Evolutionary conservation across 306 rosid species (phyloP), one percentile per base, ranked within the genome.

Genomic region (Glycyrrhiza uralensis): DNA sequence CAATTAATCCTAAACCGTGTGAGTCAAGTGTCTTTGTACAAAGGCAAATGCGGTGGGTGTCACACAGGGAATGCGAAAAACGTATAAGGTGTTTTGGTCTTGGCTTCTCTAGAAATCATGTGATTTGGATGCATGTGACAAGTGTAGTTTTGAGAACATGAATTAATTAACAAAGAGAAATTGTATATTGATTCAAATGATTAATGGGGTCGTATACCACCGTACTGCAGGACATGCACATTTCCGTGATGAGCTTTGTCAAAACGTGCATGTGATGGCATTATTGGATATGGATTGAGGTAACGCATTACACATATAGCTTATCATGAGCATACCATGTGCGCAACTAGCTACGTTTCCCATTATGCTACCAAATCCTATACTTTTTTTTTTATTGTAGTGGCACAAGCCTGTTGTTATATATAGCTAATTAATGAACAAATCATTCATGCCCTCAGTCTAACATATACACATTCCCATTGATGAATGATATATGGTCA

Each of bases 301-400:
- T 65, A 72, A 30, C 69, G 2, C 55, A n/a, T 61, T n/a, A 11
- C 3, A 8, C 1, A 12, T 26, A 42, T 68, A 11, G 39, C 75
- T 52, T 62, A 32, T 78, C 80, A 52, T 68, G 45, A 73, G 19
- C 74, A 74, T 19, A 76, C 78, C 86, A 82, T 78, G 83, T 78
- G 86, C 39, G 0, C 52, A 61, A 18, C 72, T 36, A 58, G 39
- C 28, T 24, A 39, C 63, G 39, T 45, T 65, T 72, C 33, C 54
- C 51, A 66, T 65, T 61, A 58, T 58, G 65, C 47, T 56, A 6
- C 42, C 26, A 76, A 45, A 28, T 55, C 18, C 6, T 46, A 24
- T 22, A 18, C 29, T 18, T 63, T 50, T n/a, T 33, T 17, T 17
- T 46, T 19, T 26, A 20, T 28, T 41, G 5, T 41, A 45, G 28